These are phyloP conservation scores for Melanogaster broomeanus DNA, from an alignment of 768 basidiomycete species.

Conservation along the genomic window DNA sequence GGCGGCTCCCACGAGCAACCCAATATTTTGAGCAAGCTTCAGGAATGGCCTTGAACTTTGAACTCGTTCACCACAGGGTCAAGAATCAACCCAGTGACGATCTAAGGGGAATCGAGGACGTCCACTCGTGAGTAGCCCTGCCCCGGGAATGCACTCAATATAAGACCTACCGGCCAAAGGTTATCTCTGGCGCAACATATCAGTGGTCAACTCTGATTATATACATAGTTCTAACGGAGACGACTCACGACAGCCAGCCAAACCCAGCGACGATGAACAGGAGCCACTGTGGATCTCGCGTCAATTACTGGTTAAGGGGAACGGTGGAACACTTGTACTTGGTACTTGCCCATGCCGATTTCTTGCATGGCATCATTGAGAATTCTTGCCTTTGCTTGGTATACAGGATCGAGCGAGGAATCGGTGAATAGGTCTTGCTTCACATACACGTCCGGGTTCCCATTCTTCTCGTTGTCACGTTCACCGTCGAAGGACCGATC, in stretches of 20 bases:
- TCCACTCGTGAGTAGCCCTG: neutral
- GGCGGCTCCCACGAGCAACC: constrained; percentile 66
- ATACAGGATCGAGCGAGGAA: constrained; percentile 50
- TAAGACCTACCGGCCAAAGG: constrained; percentile 69
- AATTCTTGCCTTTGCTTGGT: constrained; percentile 56
- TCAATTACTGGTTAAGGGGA: constrained; percentile 1
- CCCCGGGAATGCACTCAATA: neutral
- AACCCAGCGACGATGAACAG: constrained; percentile 71
- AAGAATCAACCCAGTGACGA: constrained; percentile 67
- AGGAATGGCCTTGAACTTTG: constrained; percentile 60
- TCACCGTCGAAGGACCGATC: constrained; percentile 2
- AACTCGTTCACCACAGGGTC: constrained; percentile 68
- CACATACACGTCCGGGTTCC: neutral
- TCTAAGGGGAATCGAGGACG: constrained; percentile 35
- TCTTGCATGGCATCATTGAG: constrained; percentile 64
- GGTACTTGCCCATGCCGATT: constrained; percentile 73
- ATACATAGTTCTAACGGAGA: neutral
- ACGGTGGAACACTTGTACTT: constrained; percentile 39
- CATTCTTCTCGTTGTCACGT: constrained; percentile 3
- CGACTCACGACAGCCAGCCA: constrained; percentile 72
- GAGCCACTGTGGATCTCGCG: constrained; percentile 44
- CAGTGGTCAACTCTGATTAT: neutral
- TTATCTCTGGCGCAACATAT: constrained; percentile 50
- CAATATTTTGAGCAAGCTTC: constrained; percentile 71
- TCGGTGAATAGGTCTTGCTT: constrained; percentile 30